phyloP scores from a whole-genome alignment of 1,284 basidiomycete genomes.

The Vanrija sp. region DNA sequence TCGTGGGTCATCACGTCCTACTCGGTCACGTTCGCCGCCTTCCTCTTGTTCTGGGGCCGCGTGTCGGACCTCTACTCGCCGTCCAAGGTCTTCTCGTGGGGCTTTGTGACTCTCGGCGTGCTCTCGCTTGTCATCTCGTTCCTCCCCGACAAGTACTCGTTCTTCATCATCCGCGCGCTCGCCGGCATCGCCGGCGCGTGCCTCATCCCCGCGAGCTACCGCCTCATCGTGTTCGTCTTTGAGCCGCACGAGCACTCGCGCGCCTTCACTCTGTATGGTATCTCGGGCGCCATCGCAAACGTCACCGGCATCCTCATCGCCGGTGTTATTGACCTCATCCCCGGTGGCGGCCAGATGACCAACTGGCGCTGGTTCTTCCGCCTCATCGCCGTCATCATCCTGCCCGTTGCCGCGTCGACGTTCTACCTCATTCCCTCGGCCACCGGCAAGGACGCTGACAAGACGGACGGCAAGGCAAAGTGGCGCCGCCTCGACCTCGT shows the following conservation, averaged over 20 bases:
- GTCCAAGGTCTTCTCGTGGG: slow-evolving; percentile 30
- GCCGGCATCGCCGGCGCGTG: slow-evolving; percentile 31
- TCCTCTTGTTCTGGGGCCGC: slow-evolving; percentile 39
- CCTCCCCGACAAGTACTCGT: slow-evolving; percentile 29
- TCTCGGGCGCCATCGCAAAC: slow-evolving; percentile 44
- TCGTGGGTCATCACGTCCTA: slow-evolving; percentile 32
- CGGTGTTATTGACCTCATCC: slow-evolving; percentile 44
- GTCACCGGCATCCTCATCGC: slow-evolving; percentile 39
- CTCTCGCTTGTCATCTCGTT: slow-evolving; percentile 36
- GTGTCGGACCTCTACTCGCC: slow-evolving; percentile 39
- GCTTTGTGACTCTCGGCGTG: slow-evolving; percentile 30
- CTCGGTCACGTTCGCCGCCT: slow-evolving; percentile 39
- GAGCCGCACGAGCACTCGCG: slow-evolving; percentile 28
- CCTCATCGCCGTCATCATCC: slow-evolving; percentile 23
- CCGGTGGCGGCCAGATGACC: slow-evolving; percentile 40
- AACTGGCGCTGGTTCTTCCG: slow-evolving; percentile 43
- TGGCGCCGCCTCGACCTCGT: slow-evolving; percentile 39
- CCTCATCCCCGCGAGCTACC: slow-evolving; percentile 41
- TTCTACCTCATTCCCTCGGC: slow-evolving; percentile 27
- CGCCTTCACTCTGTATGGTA: slow-evolving; percentile 40
- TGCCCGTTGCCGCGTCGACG: slow-evolving; percentile 27
- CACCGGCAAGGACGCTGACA: slow-evolving; percentile 12
- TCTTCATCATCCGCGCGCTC: slow-evolving; percentile 35
- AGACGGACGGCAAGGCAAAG: slow-evolving; percentile 13
- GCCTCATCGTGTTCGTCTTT: slow-evolving; percentile 42